These are phyloP conservation scores for Triticum timopheevii DNA, from an alignment of 176 grass and related monocot genomes.

Conservation along the genomic window DNA sequence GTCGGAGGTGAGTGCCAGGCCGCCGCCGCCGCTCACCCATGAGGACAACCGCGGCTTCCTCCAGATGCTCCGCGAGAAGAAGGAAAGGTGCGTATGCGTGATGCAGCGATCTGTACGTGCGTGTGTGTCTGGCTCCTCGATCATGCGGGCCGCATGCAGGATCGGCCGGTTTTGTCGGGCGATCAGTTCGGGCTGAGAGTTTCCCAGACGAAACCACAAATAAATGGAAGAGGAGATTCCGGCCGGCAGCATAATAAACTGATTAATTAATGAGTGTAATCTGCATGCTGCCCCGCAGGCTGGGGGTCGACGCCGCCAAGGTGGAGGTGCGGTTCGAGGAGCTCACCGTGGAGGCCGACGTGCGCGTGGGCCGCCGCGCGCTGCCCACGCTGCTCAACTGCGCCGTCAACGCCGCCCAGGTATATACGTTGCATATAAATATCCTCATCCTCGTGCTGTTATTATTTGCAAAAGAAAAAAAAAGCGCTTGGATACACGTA, in stretches of 20 bases:
- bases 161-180: not conserved
- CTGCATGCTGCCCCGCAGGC: constrained; percentile 25
- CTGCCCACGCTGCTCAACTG: constrained; percentile 74
- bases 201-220: not conserved
- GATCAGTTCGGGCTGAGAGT: not conserved
- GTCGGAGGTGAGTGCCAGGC: not conserved
- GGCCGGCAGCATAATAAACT: too few relatives aligned
- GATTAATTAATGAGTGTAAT: too few relatives aligned
- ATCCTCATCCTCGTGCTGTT: not conserved
- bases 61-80: constrained; percentile 64
- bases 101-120: not conserved
- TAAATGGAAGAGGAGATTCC: not conserved
- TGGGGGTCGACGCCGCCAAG: constrained; percentile 46
- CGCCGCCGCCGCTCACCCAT: constrained; percentile 60
- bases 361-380: constrained; percentile 46
- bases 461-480: not conserved
- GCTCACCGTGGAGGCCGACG: constrained; percentile 66
- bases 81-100: constrained; percentile 37
- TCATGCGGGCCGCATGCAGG: not conserved
- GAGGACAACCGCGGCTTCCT: constrained; percentile 78
- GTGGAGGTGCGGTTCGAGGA: constrained; percentile 70
- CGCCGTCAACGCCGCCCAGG: constrained; percentile 58
- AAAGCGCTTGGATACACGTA: not conserved
- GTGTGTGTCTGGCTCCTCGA: too few relatives aligned
- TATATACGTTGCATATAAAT: not conserved